Conservation (phyloP, 768 basidiomycete species). For the Lanmaoa pseudosensibilis region DNA sequence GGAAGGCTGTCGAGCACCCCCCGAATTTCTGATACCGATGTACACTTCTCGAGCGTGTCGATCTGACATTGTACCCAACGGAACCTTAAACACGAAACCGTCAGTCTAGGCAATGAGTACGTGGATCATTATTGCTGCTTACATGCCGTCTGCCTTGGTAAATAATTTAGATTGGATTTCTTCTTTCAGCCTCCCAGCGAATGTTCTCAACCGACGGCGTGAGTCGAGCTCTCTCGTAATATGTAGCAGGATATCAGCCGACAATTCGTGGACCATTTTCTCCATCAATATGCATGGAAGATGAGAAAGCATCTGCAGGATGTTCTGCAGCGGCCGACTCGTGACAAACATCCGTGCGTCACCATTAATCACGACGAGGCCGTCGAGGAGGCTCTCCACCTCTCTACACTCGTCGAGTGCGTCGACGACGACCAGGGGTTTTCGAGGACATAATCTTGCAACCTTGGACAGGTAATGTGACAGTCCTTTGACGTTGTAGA, state of each 20-base stretch:
- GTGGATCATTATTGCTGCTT: background rate
- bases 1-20: slow-evolving; percentile 10
- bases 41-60: slow-evolving; percentile 5
- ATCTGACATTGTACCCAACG: slow-evolving; percentile 21
- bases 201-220: slow-evolving; percentile 1
- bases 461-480: background rate
- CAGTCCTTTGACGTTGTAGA: slow-evolving; percentile 5
- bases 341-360: slow-evolving; percentile 7
- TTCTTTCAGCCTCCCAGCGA: background rate
- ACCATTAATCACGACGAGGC: background rate
- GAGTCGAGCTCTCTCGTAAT: slow-evolving; percentile 12
- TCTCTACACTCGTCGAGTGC: slow-evolving; percentile 25
- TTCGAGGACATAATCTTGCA: background rate
- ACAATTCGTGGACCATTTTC: background rate
- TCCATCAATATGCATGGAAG: slow-evolving; percentile 13
- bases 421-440: slow-evolving; percentile 19
- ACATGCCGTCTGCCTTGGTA: slow-evolving; percentile 24
- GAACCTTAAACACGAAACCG: slow-evolving; percentile 1
- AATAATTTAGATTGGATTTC: slow-evolving; percentile 9
- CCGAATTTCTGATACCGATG: background rate
- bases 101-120: background rate
- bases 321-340: slow-evolving; percentile 4
- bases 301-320: background rate
- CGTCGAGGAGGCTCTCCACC: slow-evolving; percentile 7
- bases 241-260: slow-evolving; percentile 10